Evolutionary conservation across 345 rosid species (phyloP).

Genomic region (Dimocarpus longan): DNA sequence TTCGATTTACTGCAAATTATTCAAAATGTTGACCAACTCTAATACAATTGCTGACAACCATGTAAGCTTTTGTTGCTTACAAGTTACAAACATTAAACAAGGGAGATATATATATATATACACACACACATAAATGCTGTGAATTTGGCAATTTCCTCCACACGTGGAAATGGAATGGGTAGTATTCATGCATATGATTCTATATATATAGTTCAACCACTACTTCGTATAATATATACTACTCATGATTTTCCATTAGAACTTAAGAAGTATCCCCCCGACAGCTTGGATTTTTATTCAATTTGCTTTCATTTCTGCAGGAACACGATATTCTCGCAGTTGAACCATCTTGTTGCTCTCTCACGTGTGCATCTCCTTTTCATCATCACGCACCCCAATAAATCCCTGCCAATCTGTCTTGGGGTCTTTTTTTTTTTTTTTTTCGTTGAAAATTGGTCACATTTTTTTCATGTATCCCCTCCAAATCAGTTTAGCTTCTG

Average conservation of each 20-base stretch:
- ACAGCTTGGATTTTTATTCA: slow-evolving; percentile 30
- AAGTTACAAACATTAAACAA: not conserved
- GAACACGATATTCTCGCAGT: slow-evolving; percentile 10
- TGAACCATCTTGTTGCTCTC: not conserved
- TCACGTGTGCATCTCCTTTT: slow-evolving; percentile 20
- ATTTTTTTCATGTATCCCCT: not conserved
- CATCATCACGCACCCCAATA: not conserved
- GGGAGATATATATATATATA: not conserved
- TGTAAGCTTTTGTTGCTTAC: not conserved
- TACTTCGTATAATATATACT: not conserved
- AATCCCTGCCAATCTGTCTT: not conserved
- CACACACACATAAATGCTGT: not conserved
- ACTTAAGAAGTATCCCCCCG: slow-evolving; percentile 23
- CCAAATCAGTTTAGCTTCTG: not conserved
- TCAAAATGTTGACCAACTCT: not conserved
- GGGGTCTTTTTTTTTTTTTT: not conserved
- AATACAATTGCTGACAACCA: not conserved
- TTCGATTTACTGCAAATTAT: not conserved
- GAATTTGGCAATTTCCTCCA: not conserved
- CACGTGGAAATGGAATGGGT: not conserved
- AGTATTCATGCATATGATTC: not conserved
- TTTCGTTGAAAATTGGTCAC: no score
- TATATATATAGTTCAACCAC: not conserved
- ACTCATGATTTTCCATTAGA: not conserved
- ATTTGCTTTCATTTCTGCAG: not conserved